Conservation (phyloP, 2,329 filamentous ascomycete genomes). For the Fusarium compactum region DNA sequence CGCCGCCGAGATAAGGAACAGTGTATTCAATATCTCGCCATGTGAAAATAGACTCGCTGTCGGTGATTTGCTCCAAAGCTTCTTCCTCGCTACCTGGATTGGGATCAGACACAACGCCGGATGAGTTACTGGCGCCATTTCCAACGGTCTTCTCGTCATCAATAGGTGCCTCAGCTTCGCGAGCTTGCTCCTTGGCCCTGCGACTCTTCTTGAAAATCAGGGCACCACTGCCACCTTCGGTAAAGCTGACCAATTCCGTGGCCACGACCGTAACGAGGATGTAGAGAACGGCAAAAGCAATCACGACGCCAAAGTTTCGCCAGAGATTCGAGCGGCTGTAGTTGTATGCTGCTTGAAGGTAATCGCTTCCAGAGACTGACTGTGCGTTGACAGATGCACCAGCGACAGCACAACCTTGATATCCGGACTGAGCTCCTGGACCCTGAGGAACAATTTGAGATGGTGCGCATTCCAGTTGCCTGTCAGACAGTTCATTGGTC, state of each 20-base stretch:
- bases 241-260: conserved; percentile 49
- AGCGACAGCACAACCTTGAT: conserved; percentile 67
- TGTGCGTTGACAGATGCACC: conserved; percentile 57
- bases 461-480: conserved; percentile 62
- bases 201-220: conserved; percentile 78
- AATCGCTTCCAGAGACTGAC: conserved; percentile 65
- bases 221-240: conserved; percentile 72
- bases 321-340: conserved; percentile 51
- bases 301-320: conserved; percentile 42
- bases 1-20: conserved; percentile 63
- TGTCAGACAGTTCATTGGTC: conserved; percentile 65
- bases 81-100: conserved; percentile 16
- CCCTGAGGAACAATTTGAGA: conserved; percentile 61
- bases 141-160: conserved; percentile 48
- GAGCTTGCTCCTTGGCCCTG: conserved; percentile 61
- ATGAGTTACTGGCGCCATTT: conserved; percentile 2
- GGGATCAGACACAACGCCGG: conserved; percentile 18
- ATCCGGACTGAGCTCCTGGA: conserved; percentile 53
- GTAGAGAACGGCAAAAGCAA: conserved; percentile 36
- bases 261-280: conserved; percentile 39
- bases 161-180: conserved; percentile 30
- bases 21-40: conserved; percentile 79
- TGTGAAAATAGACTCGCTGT: conserved; percentile 67
- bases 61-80: conserved; percentile 44
- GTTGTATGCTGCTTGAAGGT: conserved; percentile 62